A percentile compares a stretch with the other conserved stretches of the same genome.
These are phyloP conservation scores for Colletotrichum viniferum DNA, from an alignment of 2,329 filamentous ascomycete species.

Conservation along the genomic window DNA sequence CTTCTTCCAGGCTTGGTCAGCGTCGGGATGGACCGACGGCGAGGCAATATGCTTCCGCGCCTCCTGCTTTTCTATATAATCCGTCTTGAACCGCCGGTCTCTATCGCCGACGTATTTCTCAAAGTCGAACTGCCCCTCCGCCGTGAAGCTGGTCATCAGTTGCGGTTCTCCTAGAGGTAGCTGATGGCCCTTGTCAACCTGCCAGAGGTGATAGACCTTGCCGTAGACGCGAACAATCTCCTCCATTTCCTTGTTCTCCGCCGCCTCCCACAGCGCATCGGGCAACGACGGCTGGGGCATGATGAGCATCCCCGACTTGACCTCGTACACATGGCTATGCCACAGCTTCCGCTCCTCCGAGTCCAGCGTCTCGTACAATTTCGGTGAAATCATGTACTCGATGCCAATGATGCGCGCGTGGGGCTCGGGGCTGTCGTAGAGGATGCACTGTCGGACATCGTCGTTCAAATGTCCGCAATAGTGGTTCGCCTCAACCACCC, in stretches of 20 bases:
- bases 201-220: slow-evolving; percentile 87
- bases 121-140: slow-evolving; percentile 53
- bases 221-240: slow-evolving; percentile 77
- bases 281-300: slow-evolving; percentile 71
- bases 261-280: slow-evolving; percentile 70
- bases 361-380: slow-evolving; percentile 69
- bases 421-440: slow-evolving; percentile 74
- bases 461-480: slow-evolving; percentile 78
- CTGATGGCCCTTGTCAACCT: slow-evolving; percentile 74
- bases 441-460: slow-evolving; percentile 83
- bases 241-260: slow-evolving; percentile 83
- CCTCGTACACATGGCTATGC: slow-evolving; percentile 79
- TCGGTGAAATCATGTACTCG: slow-evolving; percentile 84
- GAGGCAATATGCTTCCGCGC: slow-evolving; percentile 44
- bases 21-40: slow-evolving; percentile 43
- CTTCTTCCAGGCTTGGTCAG: slow-evolving; percentile 23
- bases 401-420: slow-evolving; percentile 79
- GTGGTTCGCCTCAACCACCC: slow-evolving; percentile 79
- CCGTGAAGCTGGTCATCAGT: slow-evolving; percentile 59
- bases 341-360: slow-evolving; percentile 74
- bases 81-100: slow-evolving; percentile 49
- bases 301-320: slow-evolving; percentile 80
- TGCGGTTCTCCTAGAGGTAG: slow-evolving; percentile 57
- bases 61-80: slow-evolving; percentile 50
- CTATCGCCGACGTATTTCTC: slow-evolving; percentile 46